phyloP scores from a whole-genome alignment of 768 basidiomycete species.

The Rhodotorula kratochvilovae region DNA sequence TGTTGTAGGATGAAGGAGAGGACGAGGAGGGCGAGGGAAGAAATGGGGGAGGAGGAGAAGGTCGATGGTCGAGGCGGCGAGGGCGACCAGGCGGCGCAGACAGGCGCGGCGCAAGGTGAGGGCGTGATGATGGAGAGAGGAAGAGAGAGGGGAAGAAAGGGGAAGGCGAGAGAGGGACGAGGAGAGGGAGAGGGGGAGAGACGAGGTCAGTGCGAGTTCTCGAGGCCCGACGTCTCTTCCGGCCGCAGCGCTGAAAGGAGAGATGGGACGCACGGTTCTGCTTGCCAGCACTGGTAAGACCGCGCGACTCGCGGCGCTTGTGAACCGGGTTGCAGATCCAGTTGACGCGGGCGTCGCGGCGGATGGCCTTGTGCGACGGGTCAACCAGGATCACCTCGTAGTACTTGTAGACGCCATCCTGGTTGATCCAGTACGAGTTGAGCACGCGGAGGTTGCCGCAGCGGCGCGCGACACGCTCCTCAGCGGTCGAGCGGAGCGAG shows the following conservation, averaged over 20 bases:
- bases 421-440: conserved; percentile 98
- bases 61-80: not conserved
- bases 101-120: too few species aligned
- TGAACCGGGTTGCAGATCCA: conserved; percentile 92
- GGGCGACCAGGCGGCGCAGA: not conserved
- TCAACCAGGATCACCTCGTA: conserved; percentile 99
- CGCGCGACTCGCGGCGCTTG: conserved; percentile 96
- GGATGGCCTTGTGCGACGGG: conserved; percentile 86
- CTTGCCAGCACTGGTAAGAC: conserved; percentile 93
- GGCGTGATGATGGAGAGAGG: not conserved
- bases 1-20: not conserved
- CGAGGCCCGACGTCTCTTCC: not conserved
- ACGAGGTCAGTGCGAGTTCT: conserved; percentile 9
- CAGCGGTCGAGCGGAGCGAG: conserved; percentile 83
- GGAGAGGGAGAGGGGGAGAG: not conserved
- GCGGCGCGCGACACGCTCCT: conserved; percentile 94
- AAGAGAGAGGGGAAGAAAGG: not conserved
- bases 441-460: conserved; percentile 94
- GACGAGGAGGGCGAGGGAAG: not conserved
- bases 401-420: conserved; percentile 56
- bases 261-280: conserved; percentile 62
- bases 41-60: not conserved
- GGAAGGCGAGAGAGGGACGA: conserved; percentile 2
- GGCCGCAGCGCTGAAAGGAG: not conserved
- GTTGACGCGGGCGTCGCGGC: conserved; percentile 94